A percentile compares a stretch with the other conserved stretches of the same genome.
Evolutionary conservation across 352 stramenopile species (phyloP).

Genomic region (Peronospora destructor): DNA sequence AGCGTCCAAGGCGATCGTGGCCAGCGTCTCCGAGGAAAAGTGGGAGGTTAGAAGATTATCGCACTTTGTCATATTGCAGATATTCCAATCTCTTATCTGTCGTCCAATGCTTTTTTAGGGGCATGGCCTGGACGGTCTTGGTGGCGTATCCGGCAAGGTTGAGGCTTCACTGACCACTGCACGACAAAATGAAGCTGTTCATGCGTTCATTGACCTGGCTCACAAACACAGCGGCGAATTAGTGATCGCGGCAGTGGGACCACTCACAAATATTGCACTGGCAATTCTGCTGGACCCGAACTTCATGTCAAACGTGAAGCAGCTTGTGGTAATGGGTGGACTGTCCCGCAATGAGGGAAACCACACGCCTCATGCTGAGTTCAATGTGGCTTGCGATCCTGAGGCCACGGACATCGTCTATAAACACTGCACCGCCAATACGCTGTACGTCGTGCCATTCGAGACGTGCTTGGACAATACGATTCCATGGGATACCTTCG

Average conservation of each 20-base stretch:
- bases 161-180: conserved; percentile 24
- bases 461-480: conserved; percentile 55
- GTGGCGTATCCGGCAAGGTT: conserved; percentile 42
- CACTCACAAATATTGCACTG: conserved; percentile 74
- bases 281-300: conserved; percentile 62
- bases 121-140: conserved; percentile 67
- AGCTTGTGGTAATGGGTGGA: conserved; percentile 71
- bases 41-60: conserved; percentile 36
- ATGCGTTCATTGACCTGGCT: conserved; percentile 51
- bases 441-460: conserved; percentile 64
- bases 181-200: conserved; percentile 56
- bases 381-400: conserved; percentile 77
- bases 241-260: conserved; percentile 66
- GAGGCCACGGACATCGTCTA: conserved; percentile 73
- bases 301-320: conserved; percentile 55
- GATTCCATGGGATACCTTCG: conserved; percentile 58
- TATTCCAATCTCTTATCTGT: not conserved
- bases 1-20: conserved; percentile 53
- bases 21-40: conserved; percentile 50
- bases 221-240: conserved; percentile 56
- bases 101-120: conserved; percentile 25
- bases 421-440: conserved; percentile 49
- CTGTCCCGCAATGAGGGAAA: conserved; percentile 65
- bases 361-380: conserved; percentile 59
- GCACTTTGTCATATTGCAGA: not conserved